These are phyloP conservation scores for Apiospora marii DNA, from an alignment of 2,329 filamentous ascomycete species.

Conservation along the genomic window DNA sequence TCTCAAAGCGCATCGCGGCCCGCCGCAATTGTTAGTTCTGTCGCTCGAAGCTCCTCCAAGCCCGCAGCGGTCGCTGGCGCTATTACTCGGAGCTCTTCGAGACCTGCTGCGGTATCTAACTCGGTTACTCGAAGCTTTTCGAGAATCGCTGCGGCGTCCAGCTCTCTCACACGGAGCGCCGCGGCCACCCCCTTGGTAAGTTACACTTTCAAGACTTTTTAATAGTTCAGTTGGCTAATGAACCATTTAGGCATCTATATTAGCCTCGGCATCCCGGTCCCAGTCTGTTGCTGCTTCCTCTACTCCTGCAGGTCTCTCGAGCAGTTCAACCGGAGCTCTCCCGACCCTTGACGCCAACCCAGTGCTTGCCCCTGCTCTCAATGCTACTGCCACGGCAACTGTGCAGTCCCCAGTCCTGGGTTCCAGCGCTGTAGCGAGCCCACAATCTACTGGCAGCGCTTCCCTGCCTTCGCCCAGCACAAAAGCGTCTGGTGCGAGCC, in stretches of 20 bases:
- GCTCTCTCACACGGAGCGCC: neutral
- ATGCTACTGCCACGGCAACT: neutral
- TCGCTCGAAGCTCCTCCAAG: neutral
- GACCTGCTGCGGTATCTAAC: neutral
- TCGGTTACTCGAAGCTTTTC: neutral
- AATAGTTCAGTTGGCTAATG: neutral
- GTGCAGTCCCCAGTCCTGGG: too few species aligned
- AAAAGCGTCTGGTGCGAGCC: neutral
- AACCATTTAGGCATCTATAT: neutral
- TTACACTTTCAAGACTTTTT: neutral
- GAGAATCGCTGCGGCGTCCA: neutral
- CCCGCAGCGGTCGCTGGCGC: neutral
- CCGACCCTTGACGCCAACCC: neutral
- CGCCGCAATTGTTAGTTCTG: neutral
- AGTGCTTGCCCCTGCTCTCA: conserved; percentile 9
- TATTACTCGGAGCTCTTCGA: neutral
- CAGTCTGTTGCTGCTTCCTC: conserved; percentile 6
- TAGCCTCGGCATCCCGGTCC: neutral
- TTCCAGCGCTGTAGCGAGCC: neutral
- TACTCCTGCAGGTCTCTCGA: neutral
- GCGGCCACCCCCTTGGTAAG: neutral
- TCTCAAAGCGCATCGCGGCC: neutral
- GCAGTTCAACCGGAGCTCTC: neutral
- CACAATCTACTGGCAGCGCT: neutral
- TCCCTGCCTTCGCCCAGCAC: neutral